Evolutionary conservation across 345 rosid genomes (phyloP).

Genomic region (Geranium rotundifolium): DNA sequence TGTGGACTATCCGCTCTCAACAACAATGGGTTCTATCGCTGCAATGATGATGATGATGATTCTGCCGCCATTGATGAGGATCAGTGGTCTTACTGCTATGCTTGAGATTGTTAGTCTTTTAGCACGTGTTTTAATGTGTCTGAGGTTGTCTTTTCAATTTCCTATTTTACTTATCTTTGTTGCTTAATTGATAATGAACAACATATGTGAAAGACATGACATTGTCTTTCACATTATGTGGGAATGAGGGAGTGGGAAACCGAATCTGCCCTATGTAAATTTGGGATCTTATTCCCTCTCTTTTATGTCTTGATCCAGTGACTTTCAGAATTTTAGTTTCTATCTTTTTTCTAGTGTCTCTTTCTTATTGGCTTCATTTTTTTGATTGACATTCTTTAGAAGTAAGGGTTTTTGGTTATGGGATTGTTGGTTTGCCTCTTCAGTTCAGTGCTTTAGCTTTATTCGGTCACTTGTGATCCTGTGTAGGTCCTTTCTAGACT

Average conservation of each 20-base stretch:
- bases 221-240: constrained; percentile 20
- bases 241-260: constrained; percentile 18
- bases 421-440: no score
- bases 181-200: constrained; percentile 3
- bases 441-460: no score
- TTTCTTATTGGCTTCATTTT: no score
- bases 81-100: constrained; percentile 64
- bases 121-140: constrained; percentile 10
- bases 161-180: background rate
- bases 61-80: constrained; percentile 30
- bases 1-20: constrained; percentile 57
- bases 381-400: no score
- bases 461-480: no score
- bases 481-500: no score
- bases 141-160: constrained; percentile 15
- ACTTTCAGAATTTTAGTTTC: no score
- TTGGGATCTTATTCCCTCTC: constrained; percentile 18
- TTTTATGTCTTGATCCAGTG: no score
- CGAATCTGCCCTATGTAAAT: constrained; percentile 27
- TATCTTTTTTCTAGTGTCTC: no score
- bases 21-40: constrained; percentile 47
- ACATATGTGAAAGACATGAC: constrained; percentile 8
- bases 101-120: constrained; percentile 18
- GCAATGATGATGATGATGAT: constrained; percentile 42
- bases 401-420: no score